These are phyloP conservation scores for Lignosus rhinocerotis DNA, from an alignment of 1,284 basidiomycete species.

Conservation along the genomic window DNA sequence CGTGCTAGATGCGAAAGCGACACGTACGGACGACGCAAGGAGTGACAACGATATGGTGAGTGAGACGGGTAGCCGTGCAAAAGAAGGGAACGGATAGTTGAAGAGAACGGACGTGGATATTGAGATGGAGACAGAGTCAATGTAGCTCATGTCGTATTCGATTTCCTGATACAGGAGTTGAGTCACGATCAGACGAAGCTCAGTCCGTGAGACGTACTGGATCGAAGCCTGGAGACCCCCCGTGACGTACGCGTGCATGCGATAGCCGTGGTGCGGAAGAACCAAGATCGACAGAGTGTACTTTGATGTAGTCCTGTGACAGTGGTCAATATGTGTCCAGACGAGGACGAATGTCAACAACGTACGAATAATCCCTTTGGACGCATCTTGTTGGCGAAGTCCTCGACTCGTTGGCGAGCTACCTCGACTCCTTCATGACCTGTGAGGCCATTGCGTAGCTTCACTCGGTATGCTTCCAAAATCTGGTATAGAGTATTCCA, in stretches of 20 bases:
- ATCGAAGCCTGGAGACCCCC: slow-evolving; percentile 22
- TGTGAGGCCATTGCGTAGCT: slow-evolving; percentile 58
- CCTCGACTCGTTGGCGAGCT: slow-evolving; percentile 67
- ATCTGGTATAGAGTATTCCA: slow-evolving; percentile 44
- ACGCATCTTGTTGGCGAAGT: slow-evolving; percentile 68
- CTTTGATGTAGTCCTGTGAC: slow-evolving; percentile 69
- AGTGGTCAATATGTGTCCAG: background rate
- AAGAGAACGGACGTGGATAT: slow-evolving; percentile 81
- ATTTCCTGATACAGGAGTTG: slow-evolving; percentile 41
- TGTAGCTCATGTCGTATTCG: slow-evolving; percentile 69
- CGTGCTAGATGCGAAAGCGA: slow-evolving; percentile 2
- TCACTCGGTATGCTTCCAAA: slow-evolving; percentile 69
- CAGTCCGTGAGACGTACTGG: slow-evolving; percentile 23
- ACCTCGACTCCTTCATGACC: slow-evolving; percentile 73
- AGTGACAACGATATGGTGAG: slow-evolving; percentile 76
- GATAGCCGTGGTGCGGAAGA: slow-evolving; percentile 65
- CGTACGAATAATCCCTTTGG: slow-evolving; percentile 69
- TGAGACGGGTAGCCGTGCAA: slow-evolving; percentile 79
- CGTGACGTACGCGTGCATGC: slow-evolving; percentile 50
- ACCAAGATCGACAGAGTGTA: slow-evolving; percentile 76
- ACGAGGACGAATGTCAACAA: background rate
- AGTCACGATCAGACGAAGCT: background rate
- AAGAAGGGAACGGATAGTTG: slow-evolving; percentile 78
- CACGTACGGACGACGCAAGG: slow-evolving; percentile 66
- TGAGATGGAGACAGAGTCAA: slow-evolving; percentile 71